Base-by-base conservation (phyloP, 805 yeast species). In the Starmerella floricola region DNA sequence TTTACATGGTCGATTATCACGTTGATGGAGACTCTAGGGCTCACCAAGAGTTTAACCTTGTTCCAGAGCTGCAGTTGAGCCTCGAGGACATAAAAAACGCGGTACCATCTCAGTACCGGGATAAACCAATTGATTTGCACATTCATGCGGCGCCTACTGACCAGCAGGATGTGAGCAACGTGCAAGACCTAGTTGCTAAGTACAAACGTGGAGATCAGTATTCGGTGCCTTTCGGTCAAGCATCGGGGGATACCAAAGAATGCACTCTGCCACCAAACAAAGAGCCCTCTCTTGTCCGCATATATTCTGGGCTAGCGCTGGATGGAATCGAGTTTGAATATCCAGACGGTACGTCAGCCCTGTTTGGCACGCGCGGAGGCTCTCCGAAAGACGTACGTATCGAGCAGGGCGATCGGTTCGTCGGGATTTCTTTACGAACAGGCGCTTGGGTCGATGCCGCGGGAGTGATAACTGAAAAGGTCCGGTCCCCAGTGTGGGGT, bases 371-470 rank as follows among this genome's bases (percentile, higher is more conserved):
- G 19, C 49, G 53, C 11, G 68, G 66, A 3, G 70, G 69, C 12
- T 36, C 48, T 6, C 62, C 62, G n/a, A 51, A 72, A 44, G 77
- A 67, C 47, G 71, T 79, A 44, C 57, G 55, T 1, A 53, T 86
- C n/a, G 63, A 64, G 3, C 58, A 58, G 0, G 82, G 76, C 36
- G 95, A 88, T 56, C 45, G 50, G 8, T 63, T 88, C 6, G 58
- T 66, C 3, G 79, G 78, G 20, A 63, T 87, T 41, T 67, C 70
- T 33, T 62, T 85, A 35, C 68, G 94, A 49, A 67, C 75, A 32
- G 97, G 97, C 10, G 76, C 69, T 1, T 91, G 97, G 96, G 66
- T 91, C 4, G 97, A 91, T 65, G 95, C 79, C 1, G 64, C 84
- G 18, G 91, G 82, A 56, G 63, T 91, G 27, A 66, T 76, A 16